Evolutionary conservation across 139 green algal species (phyloP).

Genomic region (Chlamydomonas schloesseri): DNA sequence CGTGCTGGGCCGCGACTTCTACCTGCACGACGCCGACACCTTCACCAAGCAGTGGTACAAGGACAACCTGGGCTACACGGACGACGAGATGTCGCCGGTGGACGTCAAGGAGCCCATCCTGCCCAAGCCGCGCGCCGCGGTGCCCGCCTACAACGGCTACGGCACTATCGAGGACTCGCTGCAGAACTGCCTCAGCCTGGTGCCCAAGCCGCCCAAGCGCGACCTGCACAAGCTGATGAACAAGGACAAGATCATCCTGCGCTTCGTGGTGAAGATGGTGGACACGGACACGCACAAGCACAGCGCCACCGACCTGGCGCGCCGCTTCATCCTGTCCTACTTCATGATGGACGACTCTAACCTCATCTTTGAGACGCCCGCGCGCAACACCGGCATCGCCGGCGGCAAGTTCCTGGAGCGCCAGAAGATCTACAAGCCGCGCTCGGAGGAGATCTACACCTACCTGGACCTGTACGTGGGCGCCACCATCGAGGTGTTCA

Average conservation of each 20-base stretch:
- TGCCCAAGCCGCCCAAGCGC: conserved; percentile 79
- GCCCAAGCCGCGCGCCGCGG: conserved; percentile 53
- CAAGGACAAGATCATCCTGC: conserved; percentile 89
- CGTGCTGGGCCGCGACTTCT: conserved; percentile 86
- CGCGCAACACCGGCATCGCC: conserved; percentile 85
- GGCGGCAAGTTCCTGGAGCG: conserved; percentile 96
- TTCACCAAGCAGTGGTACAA: conserved; percentile 85
- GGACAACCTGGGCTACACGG: conserved; percentile 72
- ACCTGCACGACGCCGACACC: conserved; percentile 88
- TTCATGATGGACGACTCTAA: conserved; percentile 92
- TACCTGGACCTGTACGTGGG: conserved; percentile 90
- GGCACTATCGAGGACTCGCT: conserved; percentile 85
- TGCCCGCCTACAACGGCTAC: conserved; percentile 89
- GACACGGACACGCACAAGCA: conserved; percentile 69
- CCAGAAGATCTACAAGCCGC: conserved; percentile 66
- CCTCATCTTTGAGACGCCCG: conserved; percentile 90
- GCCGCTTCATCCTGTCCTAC: conserved; percentile 92
- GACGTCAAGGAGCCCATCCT: conserved; percentile 72
- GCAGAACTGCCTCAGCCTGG: conserved; percentile 89
- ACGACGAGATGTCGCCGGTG: conserved; percentile 73
- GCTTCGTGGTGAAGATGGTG: conserved; percentile 72
- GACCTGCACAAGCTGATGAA: conserved; percentile 93
- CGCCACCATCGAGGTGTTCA: conserved; percentile 74
- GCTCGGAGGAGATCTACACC: conserved; percentile 74
- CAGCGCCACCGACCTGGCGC: conserved; percentile 55